Conservation (phyloP, 2,329 filamentous ascomycete genomes). For the Ilyonectria mors-panacis region DNA sequence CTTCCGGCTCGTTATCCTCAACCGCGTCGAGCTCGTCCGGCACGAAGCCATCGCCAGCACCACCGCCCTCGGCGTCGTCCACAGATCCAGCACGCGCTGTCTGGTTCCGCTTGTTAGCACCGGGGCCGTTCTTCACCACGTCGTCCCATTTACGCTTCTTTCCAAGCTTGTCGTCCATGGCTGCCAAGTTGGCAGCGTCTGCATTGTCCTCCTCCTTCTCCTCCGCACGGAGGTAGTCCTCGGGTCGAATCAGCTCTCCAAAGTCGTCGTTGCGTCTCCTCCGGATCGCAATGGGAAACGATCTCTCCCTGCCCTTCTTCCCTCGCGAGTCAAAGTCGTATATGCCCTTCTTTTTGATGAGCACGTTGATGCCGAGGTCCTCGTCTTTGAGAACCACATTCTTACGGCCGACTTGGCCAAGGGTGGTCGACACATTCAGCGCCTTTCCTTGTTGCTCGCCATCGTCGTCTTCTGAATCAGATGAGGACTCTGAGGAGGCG, state of each 20-base stretch:
- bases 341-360: slow-evolving; percentile 90
- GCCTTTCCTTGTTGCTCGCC: slow-evolving; percentile 92
- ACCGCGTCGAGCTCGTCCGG: slow-evolving; percentile 71
- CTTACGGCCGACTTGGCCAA: slow-evolving; percentile 87
- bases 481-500: slow-evolving; percentile 87
- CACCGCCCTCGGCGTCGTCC: slow-evolving; percentile 61
- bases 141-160: slow-evolving; percentile 98
- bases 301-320: slow-evolving; percentile 91
- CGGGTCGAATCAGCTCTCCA: slow-evolving; percentile 92
- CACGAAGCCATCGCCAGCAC: slow-evolving; percentile 55
- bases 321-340: slow-evolving; percentile 93
- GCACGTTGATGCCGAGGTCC: slow-evolving; percentile 91
- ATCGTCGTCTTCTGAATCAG: slow-evolving; percentile 90
- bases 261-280: slow-evolving; percentile 89
- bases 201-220: slow-evolving; percentile 85
- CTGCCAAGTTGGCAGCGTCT: slow-evolving; percentile 56
- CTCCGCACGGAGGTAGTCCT: slow-evolving; percentile 94
- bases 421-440: slow-evolving; percentile 87
- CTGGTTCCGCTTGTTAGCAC: slow-evolving; percentile 73
- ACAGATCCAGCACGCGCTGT: slow-evolving; percentile 58
- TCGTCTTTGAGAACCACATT: slow-evolving; percentile 90
- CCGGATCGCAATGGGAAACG: slow-evolving; percentile 89
- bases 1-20: slow-evolving; percentile 69
- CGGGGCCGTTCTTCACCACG: slow-evolving; percentile 53
- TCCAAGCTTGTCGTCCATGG: slow-evolving; percentile 77